Evolutionary conservation across 108 stramenopile species (phyloP).

Genomic region (Skeletonema potamos): DNA sequence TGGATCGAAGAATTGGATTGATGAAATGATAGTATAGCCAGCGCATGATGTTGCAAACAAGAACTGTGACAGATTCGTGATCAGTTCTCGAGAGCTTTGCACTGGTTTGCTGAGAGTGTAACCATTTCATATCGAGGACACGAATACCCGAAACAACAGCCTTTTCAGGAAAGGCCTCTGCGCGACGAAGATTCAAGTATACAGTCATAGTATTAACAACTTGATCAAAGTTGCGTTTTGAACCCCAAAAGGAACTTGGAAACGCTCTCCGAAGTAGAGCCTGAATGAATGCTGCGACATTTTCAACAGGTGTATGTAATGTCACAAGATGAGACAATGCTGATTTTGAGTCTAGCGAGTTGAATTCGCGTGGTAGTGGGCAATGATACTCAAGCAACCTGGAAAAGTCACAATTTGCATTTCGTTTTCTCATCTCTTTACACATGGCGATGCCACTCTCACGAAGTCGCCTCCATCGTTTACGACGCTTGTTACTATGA

Average conservation of each 20-base stretch:
- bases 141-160: conserved; percentile 61
- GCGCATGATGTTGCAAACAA: conserved; percentile 55
- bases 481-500: conserved; percentile 31
- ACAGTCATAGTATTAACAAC: conserved; percentile 44
- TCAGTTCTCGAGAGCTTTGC: conserved; percentile 41
- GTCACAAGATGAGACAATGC: conserved; percentile 39
- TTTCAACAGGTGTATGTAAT: conserved; percentile 41
- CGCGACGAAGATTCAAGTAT: conserved; percentile 66
- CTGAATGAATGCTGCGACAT: conserved; percentile 59
- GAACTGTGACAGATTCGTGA: conserved; percentile 51
- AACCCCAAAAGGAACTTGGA: conserved; percentile 80
- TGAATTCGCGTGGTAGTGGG: conserved; percentile 44
- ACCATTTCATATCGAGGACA: conserved; percentile 65
- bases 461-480: conserved; percentile 50
- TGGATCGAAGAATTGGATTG: conserved; percentile 70
- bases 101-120: conserved; percentile 27
- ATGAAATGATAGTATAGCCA: conserved; percentile 74
- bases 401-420: conserved; percentile 62
- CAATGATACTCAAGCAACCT: conserved; percentile 68
- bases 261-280: conserved; percentile 53
- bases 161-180: conserved; percentile 70
- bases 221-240: conserved; percentile 55
- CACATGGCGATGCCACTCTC: conserved; percentile 57
- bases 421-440: conserved; percentile 41
- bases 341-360: conserved; percentile 2